Base-by-base conservation (phyloP, 2,329 filamentous ascomycete species). In the Raffaelea albimanens region DNA sequence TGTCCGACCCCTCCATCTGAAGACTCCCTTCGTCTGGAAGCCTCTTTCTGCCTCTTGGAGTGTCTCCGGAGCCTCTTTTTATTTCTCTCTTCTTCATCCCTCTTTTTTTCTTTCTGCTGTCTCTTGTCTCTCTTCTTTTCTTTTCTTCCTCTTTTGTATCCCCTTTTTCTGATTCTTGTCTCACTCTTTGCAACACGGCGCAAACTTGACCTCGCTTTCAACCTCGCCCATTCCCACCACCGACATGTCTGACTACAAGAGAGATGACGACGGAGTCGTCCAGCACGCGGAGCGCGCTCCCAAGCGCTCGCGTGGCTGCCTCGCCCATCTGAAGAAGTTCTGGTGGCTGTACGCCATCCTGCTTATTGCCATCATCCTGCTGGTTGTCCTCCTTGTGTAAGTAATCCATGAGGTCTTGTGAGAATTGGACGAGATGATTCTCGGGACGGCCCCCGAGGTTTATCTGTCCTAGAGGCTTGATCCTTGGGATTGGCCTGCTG, bases 331-430 rank as follows among this genome's bases (percentile, higher is more conserved):
- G 59, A 69, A 63, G 57, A 69, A 66, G 55, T 81, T 74, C 56
- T 83, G 80, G 80, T 83, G 80, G 79, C 56, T 70, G 52, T 70
- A 80, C 55, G 59, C 82, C 50, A 64, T 83, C 49, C 59, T 68
- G 16, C 59, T 78, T 45, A 58, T 73, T 48, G 54, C 69, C 51
- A 61, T 79, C 40, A 60, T 73, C 40, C 67, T 79, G 31, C 61
- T 84, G 14, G 65, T 80, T 34, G 71, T 84, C 18, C 67, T 76
- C 36, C 65, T 80, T 36, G 61, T 83, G 80, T 83, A 67, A 73
- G 78, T 72, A n/a, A 33, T 23, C 13, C 39, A 29, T 29, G 25
- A 29, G 25, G 25, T 29, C 25, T 29, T n/a, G n/a, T n/a, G n/a
- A n/a, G n/a, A n/a, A n/a, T n/a, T n/a, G n/a, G n/a, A n/a, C n/a